Conservation (phyloP, 306 rosid species). For the Cicer yamashitae region DNA sequence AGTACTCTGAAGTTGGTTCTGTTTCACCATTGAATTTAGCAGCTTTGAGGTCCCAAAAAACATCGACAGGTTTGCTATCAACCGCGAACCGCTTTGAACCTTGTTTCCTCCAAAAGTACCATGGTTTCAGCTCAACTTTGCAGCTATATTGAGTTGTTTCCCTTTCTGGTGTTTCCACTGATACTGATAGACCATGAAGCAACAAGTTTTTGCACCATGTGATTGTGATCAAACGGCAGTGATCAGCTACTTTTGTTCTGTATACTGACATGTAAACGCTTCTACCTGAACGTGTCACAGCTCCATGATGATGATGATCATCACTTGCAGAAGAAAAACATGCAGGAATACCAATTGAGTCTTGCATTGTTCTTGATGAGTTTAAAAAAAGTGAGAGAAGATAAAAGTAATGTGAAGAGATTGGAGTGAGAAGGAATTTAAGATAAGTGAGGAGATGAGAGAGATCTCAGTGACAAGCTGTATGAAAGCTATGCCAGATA, state of each 20-base stretch:
- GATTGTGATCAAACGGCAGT: constrained; percentile 72
- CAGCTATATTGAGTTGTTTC: constrained; percentile 58
- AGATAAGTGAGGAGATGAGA: constrained; percentile 17
- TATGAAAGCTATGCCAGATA: constrained; percentile 64
- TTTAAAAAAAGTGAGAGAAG: constrained; percentile 18
- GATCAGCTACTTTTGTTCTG: constrained; percentile 77
- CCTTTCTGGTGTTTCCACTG: constrained; percentile 67
- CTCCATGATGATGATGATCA: constrained; percentile 60
- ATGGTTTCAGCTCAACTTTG: constrained; percentile 90
- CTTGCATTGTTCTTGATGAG: constrained; percentile 65
- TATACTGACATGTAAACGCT: constrained; percentile 69
- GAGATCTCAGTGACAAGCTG: constrained; percentile 62
- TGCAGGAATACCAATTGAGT: constrained; percentile 75
- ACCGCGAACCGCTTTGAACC: constrained; percentile 76
- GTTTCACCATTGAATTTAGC: constrained; percentile 82
- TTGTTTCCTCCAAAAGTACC: constrained; percentile 94
- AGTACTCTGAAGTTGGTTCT: constrained; percentile 82
- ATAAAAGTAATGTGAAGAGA: constrained; percentile 39
- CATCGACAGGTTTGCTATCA: constrained; percentile 63
- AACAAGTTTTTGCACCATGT: constrained; percentile 89
- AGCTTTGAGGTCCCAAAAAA: constrained; percentile 85
- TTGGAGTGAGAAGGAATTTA: constrained; percentile 30
- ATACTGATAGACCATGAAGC: constrained; percentile 78
- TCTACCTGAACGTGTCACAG: constrained; percentile 70
- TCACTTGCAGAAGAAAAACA: constrained; percentile 69